These are phyloP conservation scores for Oxyria digyna DNA, from an alignment of 148 eudicot genomes.

Conservation along the genomic window DNA sequence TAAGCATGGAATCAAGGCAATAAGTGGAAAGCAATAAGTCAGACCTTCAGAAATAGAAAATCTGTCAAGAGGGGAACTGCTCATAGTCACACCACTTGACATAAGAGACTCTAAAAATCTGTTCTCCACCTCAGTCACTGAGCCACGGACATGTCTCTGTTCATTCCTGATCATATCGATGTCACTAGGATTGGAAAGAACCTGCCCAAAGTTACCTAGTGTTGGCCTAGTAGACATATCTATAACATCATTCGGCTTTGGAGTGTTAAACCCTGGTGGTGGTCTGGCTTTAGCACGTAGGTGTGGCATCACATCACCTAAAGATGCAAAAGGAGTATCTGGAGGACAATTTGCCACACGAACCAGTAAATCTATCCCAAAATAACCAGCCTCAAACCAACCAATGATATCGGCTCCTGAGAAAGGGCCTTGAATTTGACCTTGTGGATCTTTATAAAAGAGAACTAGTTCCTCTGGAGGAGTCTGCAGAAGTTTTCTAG, in stretches of 20 bases:
- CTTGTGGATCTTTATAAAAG: conserved; percentile 83
- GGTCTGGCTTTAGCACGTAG: conserved; percentile 77
- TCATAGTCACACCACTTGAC: conserved; percentile 41
- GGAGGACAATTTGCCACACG: conserved; percentile 57
- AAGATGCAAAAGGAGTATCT: conserved; percentile 47
- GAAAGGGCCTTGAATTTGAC: conserved; percentile 91
- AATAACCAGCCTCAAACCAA: conserved; percentile 97
- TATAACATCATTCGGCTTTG: conserved; percentile 41
- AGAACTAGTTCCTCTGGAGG: conserved; percentile 84
- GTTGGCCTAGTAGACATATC: conserved; percentile 35
- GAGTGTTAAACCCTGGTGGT: conserved; percentile 75
- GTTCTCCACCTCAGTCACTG: conserved; percentile 62
- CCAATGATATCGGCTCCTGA: conserved; percentile 82
- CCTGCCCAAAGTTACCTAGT: conserved; percentile 36
- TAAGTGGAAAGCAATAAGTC: neutral
- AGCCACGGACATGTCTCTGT: conserved; percentile 29
- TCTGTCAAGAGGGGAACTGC: conserved; percentile 36
- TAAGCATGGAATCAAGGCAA: neutral
- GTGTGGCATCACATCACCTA: conserved; percentile 98
- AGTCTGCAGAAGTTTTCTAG: conserved; percentile 30
- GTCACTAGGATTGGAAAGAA: conserved; percentile 28
- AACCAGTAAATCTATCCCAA: conserved; percentile 81
- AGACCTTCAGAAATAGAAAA: conserved; percentile 62
- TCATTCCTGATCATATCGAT: conserved; percentile 34
- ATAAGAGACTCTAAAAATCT: conserved; percentile 83